Percentiles rank a stretch among this genome's conserved stretches.
phyloP scores from a whole-genome alignment of 1,284 basidiomycete genomes.

The Ustilago loliicola region DNA sequence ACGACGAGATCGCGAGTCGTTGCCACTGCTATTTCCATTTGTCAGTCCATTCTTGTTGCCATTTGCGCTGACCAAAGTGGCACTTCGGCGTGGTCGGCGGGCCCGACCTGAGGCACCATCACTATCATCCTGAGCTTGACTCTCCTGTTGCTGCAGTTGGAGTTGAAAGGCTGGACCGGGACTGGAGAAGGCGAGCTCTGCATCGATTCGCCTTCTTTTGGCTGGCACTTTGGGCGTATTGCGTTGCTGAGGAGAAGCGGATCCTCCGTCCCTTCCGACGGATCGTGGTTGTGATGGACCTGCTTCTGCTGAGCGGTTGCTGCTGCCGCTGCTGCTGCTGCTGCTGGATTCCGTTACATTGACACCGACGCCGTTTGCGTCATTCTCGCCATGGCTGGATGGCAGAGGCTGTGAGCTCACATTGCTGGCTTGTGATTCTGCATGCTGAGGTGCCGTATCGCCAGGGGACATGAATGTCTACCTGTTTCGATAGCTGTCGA shows the following conservation, averaged over 20 bases:
- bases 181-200: constrained; percentile 63
- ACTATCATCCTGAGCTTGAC: constrained; percentile 15
- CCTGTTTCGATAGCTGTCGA: constrained; percentile 8
- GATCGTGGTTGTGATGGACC: constrained; percentile 26
- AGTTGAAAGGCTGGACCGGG: constrained; percentile 64
- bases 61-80: constrained; percentile 4
- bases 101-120: constrained; percentile 22
- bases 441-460: constrained; percentile 30
- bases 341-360: not conserved
- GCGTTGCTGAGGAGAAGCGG: constrained; percentile 18
- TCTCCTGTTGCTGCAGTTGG: constrained; percentile 15
- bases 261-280: constrained; percentile 12
- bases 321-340: constrained; percentile 1
- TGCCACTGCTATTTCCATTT: constrained; percentile 13
- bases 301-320: constrained; percentile 15
- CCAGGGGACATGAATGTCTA: constrained; percentile 41
- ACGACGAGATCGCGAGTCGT: constrained; percentile 14
- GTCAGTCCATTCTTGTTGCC: constrained; percentile 4
- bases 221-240: constrained; percentile 29
- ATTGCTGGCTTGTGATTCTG: constrained; percentile 31
- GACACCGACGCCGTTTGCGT: constrained; percentile 15
- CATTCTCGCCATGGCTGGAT: constrained; percentile 6
- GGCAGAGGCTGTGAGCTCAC: constrained; percentile 27
- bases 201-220: constrained; percentile 58
- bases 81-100: constrained; percentile 37